Percentiles rank a stretch among this genome's conserved stretches.
These are phyloP conservation scores for Pilobolus umbonatus DNA, from an alignment of 192 early-diverging fungal genomes.

Conservation along the genomic window DNA sequence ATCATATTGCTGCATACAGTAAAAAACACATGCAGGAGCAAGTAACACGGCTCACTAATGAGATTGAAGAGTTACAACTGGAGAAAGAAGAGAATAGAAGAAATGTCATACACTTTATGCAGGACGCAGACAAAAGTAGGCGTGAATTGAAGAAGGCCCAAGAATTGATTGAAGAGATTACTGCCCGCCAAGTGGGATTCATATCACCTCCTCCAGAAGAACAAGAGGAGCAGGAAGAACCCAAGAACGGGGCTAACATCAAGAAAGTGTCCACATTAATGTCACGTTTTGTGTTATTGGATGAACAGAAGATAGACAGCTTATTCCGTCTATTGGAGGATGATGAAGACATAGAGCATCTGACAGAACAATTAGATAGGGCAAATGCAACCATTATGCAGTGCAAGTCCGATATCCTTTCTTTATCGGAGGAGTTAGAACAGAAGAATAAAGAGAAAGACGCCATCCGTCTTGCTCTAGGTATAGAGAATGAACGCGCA, in stretches of 20 bases:
- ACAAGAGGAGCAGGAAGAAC: not conserved
- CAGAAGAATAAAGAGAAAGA: constrained; percentile 5
- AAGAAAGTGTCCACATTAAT: not conserved
- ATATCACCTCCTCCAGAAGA: constrained; percentile 2
- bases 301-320: not conserved
- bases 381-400: not conserved
- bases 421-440: constrained; percentile 2
- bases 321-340: not conserved
- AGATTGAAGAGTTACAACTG: constrained; percentile 21
- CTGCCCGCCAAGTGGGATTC: not conserved
- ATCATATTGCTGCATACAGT: not conserved
- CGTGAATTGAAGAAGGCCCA: not conserved
- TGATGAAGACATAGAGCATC: too few species aligned
- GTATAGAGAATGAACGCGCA: constrained; percentile 10
- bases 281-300: not conserved
- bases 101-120: constrained; percentile 15
- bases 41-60: constrained; percentile 11
- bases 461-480: not conserved
- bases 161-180: not conserved
- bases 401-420: not conserved
- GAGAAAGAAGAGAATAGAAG: constrained; percentile 20
- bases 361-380: not conserved
- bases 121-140: constrained; percentile 21
- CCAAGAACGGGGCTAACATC: not conserved
- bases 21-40: constrained; percentile 14